phyloP scores from a whole-genome alignment of 106 monocot genomes.

The Acorus calamus region DNA sequence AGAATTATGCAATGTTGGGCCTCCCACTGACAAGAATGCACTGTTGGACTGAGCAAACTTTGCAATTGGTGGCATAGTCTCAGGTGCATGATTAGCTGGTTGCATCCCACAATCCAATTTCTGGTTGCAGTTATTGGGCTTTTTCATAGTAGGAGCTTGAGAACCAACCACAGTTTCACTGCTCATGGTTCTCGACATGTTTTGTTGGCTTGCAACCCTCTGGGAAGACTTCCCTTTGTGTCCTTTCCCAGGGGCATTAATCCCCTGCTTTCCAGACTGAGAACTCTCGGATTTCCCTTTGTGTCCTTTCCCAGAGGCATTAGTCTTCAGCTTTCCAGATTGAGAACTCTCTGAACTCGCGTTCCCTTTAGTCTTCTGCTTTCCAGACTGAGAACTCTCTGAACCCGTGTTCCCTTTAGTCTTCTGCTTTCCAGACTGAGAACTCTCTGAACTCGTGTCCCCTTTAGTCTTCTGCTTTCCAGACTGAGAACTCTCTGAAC shows the following conservation, averaged over 20 bases:
- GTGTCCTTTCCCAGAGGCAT: constrained; percentile 17
- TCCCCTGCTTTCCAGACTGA: constrained; percentile 19
- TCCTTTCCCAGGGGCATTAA: constrained; percentile 27
- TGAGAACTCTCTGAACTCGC: constrained; percentile 8
- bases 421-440: constrained; percentile 3
- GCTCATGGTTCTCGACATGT: constrained; percentile 13
- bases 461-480: constrained; percentile 8
- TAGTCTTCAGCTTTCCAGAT: constrained; percentile 27
- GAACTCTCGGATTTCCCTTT: constrained; percentile 17
- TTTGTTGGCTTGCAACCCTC: constrained; percentile 10
- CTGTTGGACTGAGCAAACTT: not conserved
- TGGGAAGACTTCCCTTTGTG: constrained; percentile 17
- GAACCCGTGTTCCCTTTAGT: constrained; percentile 5
- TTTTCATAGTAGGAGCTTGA: constrained; percentile 3
- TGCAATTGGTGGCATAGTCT: not conserved
- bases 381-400: constrained; percentile 7
- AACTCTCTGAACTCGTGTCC: constrained; percentile 2
- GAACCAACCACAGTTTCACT: constrained; percentile 13
- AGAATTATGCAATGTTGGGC: not conserved
- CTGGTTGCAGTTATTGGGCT: constrained; percentile 1
- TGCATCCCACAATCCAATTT: constrained; percentile 3
- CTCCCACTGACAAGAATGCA: not conserved
- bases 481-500: constrained; percentile 14
- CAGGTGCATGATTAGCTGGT: constrained; percentile 1
- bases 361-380: constrained; percentile 37